A percentile compares a stretch with the other conserved stretches of the same genome.
These are phyloP conservation scores for Vaccinium myrtillus DNA, from an alignment of 148 eudicot genomes.

Conservation along the genomic window DNA sequence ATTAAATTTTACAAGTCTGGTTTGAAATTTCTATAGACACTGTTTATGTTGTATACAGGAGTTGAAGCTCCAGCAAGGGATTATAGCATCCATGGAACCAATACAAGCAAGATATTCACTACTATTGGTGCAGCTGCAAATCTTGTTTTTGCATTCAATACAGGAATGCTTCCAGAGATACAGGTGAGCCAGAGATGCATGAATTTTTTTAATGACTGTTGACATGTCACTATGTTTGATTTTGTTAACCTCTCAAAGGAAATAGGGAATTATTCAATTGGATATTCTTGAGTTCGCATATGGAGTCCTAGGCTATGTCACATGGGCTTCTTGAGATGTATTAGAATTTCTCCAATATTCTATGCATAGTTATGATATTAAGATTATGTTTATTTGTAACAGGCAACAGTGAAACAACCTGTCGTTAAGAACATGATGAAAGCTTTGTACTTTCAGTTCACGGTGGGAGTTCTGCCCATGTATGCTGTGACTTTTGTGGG, in stretches of 20 bases:
- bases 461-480: slow-evolving; percentile 74
- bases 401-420: slow-evolving; percentile 91
- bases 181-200: slow-evolving; percentile 48
- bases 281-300: neutral
- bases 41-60: slow-evolving; percentile 40
- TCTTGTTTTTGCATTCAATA: slow-evolving; percentile 82
- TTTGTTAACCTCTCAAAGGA: neutral
- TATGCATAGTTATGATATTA: neutral
- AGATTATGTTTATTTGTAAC: slow-evolving; percentile 11
- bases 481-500: slow-evolving; percentile 75
- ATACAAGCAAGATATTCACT: slow-evolving; percentile 49
- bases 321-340: neutral
- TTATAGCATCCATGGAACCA: slow-evolving; percentile 53
- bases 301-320: neutral
- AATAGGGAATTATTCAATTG: neutral
- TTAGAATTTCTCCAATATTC: neutral
- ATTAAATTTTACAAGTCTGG: neutral
- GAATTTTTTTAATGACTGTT: neutral
- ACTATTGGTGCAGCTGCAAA: slow-evolving; percentile 89
- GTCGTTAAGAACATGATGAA: slow-evolving; percentile 91
- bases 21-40: neutral
- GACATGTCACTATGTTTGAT: neutral
- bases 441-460: slow-evolving; percentile 89
- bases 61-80: slow-evolving; percentile 60
- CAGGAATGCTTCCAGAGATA: slow-evolving; percentile 99